Evolutionary conservation across 1,284 basidiomycete species (phyloP), one percentile per base, ranked within the genome.

Genomic region (Ustilago cynodontis): DNA sequence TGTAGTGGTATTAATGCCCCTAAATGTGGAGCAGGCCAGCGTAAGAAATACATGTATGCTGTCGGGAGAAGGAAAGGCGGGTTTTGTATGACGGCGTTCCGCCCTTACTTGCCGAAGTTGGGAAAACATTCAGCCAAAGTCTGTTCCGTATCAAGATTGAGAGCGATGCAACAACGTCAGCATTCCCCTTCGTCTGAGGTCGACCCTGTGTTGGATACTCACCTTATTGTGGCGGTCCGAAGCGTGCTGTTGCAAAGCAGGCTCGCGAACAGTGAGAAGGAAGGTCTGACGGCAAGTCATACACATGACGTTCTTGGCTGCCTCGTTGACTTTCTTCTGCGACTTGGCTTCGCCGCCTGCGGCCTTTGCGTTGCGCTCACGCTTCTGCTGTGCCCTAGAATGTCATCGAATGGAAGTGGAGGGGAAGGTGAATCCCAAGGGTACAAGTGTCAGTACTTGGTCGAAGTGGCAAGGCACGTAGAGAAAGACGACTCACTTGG

Each of bases 261-360:
- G 86, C 67, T 86, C 72, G 61, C 88, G 87, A 33, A 88, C 85
- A 1, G 88, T 88, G 41, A 85, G 76, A 72, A 88, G 86, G 86
- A 89, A 88, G 14, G 87, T 87, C 65, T 87, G 86, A 72, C 86
- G 86, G 80, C 88, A 89, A 43, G 86, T 83, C 37, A 82, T 80
- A 77, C 88, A 89, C 80, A 87, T 85, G 74, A 88, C 87, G 54
- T 81, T 86, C 67, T 86, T 86, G 24, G 88, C 87, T 7, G 87
- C 87, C 83, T 86, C 85, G 76, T 85, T 85, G 20, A 74, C 67
- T 63, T 85, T 85, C 24, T 82, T 71, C 65, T 85, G 84, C 39
- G 82, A 83, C 59, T 79, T 83, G 24, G 84, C 73, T 7, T 74
- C 79, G 14, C 77, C 78, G 14, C 63, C 60, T 6, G 71, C 80